These are phyloP conservation scores for Sphagnum fallax DNA, from an alignment of 228 moss, liverwort and hornwort species.

Conservation along the genomic window DNA sequence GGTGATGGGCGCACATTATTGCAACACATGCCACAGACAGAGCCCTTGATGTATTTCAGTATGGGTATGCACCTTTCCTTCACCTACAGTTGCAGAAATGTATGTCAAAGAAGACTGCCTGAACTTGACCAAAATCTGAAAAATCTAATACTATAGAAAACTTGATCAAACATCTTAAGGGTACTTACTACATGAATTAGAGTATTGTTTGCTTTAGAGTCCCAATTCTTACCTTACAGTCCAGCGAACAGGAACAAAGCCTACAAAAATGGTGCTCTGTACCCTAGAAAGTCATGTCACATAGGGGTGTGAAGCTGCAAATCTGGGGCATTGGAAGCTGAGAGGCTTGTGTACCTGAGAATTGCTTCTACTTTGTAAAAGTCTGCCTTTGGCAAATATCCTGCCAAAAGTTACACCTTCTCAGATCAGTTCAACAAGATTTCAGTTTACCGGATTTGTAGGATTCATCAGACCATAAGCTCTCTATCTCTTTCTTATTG, in stretches of 20 bases:
- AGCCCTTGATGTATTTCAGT: slow-evolving; percentile 7
- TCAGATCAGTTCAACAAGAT: background rate
- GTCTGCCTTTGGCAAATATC: slow-evolving; percentile 46
- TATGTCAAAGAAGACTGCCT: background rate
- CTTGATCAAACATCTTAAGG: background rate
- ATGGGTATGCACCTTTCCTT: background rate
- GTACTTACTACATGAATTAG: background rate
- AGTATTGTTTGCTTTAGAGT: background rate
- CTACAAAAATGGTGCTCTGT: background rate
- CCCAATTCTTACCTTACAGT: background rate
- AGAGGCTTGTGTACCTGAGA: slow-evolving; percentile 35
- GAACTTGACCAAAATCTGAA: background rate
- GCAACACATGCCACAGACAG: slow-evolving; percentile 14
- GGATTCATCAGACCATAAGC: too few species aligned
- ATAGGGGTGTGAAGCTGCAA: too few species aligned
- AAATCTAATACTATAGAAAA: background rate
- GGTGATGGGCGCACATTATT: background rate
- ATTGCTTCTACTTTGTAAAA: slow-evolving; percentile 90
- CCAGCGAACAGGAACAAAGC: slow-evolving; percentile 2
- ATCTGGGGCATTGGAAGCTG: background rate
- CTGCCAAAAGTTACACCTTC: slow-evolving; percentile 14
- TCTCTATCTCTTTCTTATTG: too few species aligned
- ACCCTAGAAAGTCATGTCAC: too few species aligned
- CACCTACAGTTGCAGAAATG: background rate
- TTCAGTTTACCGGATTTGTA: too few species aligned